Base-by-base conservation (phyloP, 768 basidiomycete species). In the Amanita subjunquillea region DNA sequence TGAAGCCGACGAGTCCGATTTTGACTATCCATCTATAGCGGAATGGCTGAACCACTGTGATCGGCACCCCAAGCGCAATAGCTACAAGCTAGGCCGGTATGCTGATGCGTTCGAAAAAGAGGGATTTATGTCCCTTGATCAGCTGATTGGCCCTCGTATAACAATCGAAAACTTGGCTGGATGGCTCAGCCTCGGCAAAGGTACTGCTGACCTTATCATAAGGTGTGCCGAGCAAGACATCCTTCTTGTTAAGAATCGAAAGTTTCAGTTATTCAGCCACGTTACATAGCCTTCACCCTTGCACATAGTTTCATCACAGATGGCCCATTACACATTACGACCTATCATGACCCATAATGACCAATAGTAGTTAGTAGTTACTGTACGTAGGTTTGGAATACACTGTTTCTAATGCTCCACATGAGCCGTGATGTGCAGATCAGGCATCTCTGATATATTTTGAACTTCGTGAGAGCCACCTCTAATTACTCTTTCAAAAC, bases 31-130 rank as follows among this genome's bases (percentile, higher is more conserved):
- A 29, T 27, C 27, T 20, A 46, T 53, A 29, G 15, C 30, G n/a
- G 51, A 44, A 22, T 54, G 53, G 53, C 32, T 54, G 32, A 38
- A 17, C 6, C 32, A 54, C 30, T 54, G 53, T 42, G 53, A 54
- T 32, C 30, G 15, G 20, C 44, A 54, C 49, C 53, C 46, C 37
- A 32, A 13, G 37, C 53, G 36, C 40, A 37, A 20, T 25, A 40
- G 53, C 20, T 39, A 34, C 29, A 54, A 37, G 27, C 45, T 54
- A 10, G 23, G 44, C 22, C 36, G 23, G 38, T 41, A 48, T 41
- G 46, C 32, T 32, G 32, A 48, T 27, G 48, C 38, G 17, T 41
- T 54, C 38, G 20, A 39, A 37, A 32, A 47, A 9, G 53, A 54
- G 49, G 53, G 53, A 17, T 54, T 48, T 48, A 27, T 40, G 20